Conservation (phyloP, 202 grass and related monocot species). For the Panicum hallii region DNA sequence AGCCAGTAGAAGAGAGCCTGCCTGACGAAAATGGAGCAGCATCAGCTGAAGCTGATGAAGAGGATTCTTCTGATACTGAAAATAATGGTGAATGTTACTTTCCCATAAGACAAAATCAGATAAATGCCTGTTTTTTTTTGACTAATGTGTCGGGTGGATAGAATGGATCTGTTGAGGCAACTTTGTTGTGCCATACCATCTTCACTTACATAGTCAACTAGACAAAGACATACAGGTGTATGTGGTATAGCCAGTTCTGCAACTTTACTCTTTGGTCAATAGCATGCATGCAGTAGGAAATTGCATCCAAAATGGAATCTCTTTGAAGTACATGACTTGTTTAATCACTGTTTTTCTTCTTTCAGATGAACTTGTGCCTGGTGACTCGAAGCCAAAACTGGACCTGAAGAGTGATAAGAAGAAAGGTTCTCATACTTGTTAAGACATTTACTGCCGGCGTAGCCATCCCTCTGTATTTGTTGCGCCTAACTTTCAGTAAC, state of each 20-base stretch:
- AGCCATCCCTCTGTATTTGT: not conserved
- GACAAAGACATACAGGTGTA: not conserved
- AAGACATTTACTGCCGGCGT: not conserved
- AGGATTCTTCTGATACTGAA: slow-evolving; percentile 79
- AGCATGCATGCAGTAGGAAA: not conserved
- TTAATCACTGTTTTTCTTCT: slow-evolving; percentile 20
- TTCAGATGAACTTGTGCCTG: slow-evolving; percentile 60
- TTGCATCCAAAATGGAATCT: not conserved
- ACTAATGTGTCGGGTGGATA: slow-evolving; percentile 12
- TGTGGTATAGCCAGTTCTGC: not conserved
- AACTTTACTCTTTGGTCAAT: not conserved
- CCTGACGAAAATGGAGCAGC: slow-evolving; percentile 79
- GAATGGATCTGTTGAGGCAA: not conserved
- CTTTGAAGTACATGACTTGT: not conserved
- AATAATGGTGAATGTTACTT: slow-evolving; percentile 53
- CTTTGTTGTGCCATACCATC: slow-evolving; percentile 10
- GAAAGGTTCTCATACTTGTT: slow-evolving; percentile 68
- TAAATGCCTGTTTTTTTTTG: not conserved
- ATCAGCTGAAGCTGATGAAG: slow-evolving; percentile 68
- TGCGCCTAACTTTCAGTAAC: not conserved
- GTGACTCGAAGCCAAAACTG: slow-evolving; percentile 60
- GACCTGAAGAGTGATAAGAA: slow-evolving; percentile 79
- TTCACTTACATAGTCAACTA: slow-evolving; percentile 1
- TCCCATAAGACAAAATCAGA: not conserved
- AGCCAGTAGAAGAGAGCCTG: slow-evolving; percentile 79